phyloP scores from a whole-genome alignment of 1,284 basidiomycete genomes.

The Cryptococcus neoformans region DNA sequence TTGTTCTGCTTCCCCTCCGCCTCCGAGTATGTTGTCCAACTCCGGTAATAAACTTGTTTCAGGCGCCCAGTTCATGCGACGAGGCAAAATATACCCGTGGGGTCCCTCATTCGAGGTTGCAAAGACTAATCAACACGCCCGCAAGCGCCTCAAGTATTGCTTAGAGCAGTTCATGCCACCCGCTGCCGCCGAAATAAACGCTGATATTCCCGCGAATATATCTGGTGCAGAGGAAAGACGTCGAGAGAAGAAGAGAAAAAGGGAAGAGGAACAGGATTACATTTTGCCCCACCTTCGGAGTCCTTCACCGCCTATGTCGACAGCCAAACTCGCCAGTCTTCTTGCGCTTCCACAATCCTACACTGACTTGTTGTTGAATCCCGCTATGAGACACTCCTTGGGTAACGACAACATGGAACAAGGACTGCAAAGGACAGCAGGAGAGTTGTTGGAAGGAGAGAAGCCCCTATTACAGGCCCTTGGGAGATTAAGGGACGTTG shows the following conservation, averaged over 20 bases:
- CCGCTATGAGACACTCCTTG: slow-evolving; percentile 46
- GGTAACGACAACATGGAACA: slow-evolving; percentile 47
- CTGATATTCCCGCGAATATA: slow-evolving; percentile 30
- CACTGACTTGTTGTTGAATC: slow-evolving; percentile 45
- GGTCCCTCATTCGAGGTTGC: slow-evolving; percentile 43
- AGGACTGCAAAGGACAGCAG: slow-evolving; percentile 45
- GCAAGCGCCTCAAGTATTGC: slow-evolving; percentile 36
- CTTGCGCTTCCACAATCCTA: slow-evolving; percentile 43
- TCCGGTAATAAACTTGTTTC: slow-evolving; percentile 43
- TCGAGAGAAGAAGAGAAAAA: slow-evolving; percentile 25
- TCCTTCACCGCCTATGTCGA: slow-evolving; percentile 42
- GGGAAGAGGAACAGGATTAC: slow-evolving; percentile 26
- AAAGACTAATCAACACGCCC: slow-evolving; percentile 22
- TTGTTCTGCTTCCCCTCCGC: slow-evolving; percentile 16
- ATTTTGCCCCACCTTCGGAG: slow-evolving; percentile 42
- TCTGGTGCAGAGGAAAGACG: slow-evolving; percentile 22
- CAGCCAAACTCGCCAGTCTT: slow-evolving; percentile 39
- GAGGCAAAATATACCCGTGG: slow-evolving; percentile 49
- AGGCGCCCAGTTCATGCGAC: slow-evolving; percentile 40
- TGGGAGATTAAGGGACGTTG: slow-evolving; percentile 41
- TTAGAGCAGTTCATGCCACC: slow-evolving; percentile 41
- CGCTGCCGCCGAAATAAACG: slow-evolving; percentile 37
- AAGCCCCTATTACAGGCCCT: slow-evolving; percentile 45
- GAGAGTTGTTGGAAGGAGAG: slow-evolving; percentile 49
- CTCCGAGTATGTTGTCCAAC: slow-evolving; percentile 31